Base-by-base conservation (phyloP, 108 stramenopile species). In the Nitzschia sp. region DNA sequence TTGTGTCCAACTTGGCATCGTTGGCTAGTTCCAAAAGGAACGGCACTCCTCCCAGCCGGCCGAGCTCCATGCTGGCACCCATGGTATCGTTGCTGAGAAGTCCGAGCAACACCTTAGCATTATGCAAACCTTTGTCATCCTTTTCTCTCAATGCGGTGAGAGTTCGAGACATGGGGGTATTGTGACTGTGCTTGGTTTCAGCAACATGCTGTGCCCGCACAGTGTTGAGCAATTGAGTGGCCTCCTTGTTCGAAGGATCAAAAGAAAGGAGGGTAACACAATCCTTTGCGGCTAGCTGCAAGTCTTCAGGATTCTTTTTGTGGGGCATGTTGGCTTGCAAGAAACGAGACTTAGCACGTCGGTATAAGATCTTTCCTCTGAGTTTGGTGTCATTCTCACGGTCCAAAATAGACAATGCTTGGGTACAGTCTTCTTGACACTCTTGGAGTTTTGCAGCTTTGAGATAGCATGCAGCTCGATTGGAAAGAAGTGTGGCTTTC, bases 401-500 rank as follows among this genome's bases (percentile, higher is more conserved):
- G 26, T 87, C 83, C 42, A 89, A 51, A 26, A 72, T 41, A 38
- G 57, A 20, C 59, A 93, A 56, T 11, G 82, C 87, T 17, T 60
- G 44, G 26, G 84, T 78, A 55, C 89, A 90, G 72, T 93, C 92
- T 20, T 87, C 79, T 21, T 89, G 66, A 48, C 87, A 89, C 37
- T 69, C 57, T 34, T 64, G 51, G 21, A 85, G 71, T 39, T 78
- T 75, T 44, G 65, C 63, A 43, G 55, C 51, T 41, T 88, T 89
- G 9, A 94, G 55, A 19, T 76, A 75, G 50, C 90, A 94, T 66
- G 87, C 87, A 63, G 88, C 87, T 65, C 86, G 79, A 80, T 90
- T 94, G 62, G 86, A 91, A 8, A 85, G 57, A 20, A 93, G 42
- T 6, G 87, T 77, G 14, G 81, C 64, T 55, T 82, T 67, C 38